Base-by-base conservation (phyloP, 2,329 filamentous ascomycete genomes). In the Didymella pomorum region DNA sequence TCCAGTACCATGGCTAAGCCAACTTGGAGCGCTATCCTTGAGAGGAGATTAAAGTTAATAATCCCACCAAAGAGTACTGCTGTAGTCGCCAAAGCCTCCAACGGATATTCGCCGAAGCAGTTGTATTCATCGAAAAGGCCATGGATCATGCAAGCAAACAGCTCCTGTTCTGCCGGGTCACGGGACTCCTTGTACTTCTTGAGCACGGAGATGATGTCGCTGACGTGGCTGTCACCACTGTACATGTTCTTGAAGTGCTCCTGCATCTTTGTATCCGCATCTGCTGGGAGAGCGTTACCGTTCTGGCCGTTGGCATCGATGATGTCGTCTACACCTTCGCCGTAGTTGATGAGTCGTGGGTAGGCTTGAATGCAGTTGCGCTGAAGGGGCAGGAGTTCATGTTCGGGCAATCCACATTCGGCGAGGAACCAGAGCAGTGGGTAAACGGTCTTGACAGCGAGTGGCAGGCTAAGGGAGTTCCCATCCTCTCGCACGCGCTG, bases 201-300 rank as follows among this genome's bases (percentile, higher is more conserved):
- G 70, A 99, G 86, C 37, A 92, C 86, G 61, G 91, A 88, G 50
- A 99, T 90, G 64, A 99, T 91, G 53, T 92, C 87, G 54, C 92
- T 87, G 18, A 97, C 91, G 62, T 94, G 89, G 20, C 93, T 87
- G 66, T 97, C 92, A 65, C 92, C 90, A 65, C 92, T 91, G 74
- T 99, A 99, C 93, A 99, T 98, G 71, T 91, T 91, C 78, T 97
- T 97, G 77, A 97, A 99, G 63, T 97, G 89, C 66, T 97, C 92
- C 72, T 98, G 93, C 95, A 99, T 99, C 75, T 92, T 91, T 64
- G 86, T 87, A 66, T 96, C 93, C 52, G 94, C 92, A 21, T 88
- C 87, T 20, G 86, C 83, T 0, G 93, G 89, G 1, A 99, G 84
- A 1, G 86, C 84, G 70, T 98, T 96, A n/a, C 91, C 89, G 20